Percentiles rank a stretch among this genome's conserved stretches.
phyloP scores from a whole-genome alignment of 805 yeast species.

The Sugiyamaella americana region DNA sequence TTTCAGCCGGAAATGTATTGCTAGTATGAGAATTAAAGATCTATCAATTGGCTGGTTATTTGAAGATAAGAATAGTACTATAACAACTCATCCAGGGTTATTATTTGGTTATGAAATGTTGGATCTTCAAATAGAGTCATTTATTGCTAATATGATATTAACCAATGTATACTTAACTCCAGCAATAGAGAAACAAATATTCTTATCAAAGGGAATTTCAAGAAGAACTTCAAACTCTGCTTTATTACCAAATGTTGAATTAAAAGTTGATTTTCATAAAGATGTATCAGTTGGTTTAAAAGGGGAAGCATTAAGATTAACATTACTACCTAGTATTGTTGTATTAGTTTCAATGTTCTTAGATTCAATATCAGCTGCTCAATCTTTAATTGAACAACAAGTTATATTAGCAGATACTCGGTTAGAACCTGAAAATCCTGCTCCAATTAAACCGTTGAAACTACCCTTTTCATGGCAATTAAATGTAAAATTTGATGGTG shows the following conservation, averaged over 20 bases:
- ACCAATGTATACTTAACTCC: conserved; percentile 65
- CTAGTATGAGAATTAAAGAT: conserved; percentile 5
- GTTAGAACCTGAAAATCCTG: not conserved
- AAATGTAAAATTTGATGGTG: conserved; percentile 22
- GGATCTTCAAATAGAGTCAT: conserved; percentile 56
- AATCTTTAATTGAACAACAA: not conserved
- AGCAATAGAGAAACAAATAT: conserved; percentile 49
- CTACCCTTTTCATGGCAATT: conserved; percentile 19
- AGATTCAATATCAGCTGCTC: conserved; percentile 36
- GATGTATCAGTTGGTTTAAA: conserved; percentile 10
- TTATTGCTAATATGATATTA: conserved; percentile 61
- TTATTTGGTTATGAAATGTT: conserved; percentile 71
- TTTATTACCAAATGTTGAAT: conserved; percentile 25
- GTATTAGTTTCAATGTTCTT: conserved; percentile 42
- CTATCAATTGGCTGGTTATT: conserved; percentile 63
- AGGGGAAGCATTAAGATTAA: conserved; percentile 27
- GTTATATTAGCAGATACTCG: not conserved
- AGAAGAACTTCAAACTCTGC: conserved; percentile 24
- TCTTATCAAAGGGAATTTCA: not conserved
- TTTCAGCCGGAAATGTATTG: conserved; percentile 1
- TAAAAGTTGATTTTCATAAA: conserved; percentile 14
- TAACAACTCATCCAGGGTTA: conserved; percentile 49
- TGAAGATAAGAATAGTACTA: conserved; percentile 28
- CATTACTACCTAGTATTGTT: conserved; percentile 26
- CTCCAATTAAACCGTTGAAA: conserved; percentile 10